These are phyloP conservation scores for Pythium rhizo-oryzae DNA, from an alignment of 352 stramenopile genomes.

Conservation along the genomic window DNA sequence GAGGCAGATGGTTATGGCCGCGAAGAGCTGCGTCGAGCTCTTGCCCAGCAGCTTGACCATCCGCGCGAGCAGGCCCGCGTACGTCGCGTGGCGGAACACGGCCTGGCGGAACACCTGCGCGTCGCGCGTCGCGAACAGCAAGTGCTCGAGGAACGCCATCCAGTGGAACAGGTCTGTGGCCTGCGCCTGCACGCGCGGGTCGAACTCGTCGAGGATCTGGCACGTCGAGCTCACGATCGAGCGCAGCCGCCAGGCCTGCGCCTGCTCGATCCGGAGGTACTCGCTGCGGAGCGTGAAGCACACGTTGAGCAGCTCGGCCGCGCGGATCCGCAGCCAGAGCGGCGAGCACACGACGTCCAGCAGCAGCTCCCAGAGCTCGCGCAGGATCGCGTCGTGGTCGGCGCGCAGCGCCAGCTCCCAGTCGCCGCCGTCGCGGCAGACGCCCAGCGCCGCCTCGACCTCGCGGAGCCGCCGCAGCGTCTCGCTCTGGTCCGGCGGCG, in stretches of 20 bases:
- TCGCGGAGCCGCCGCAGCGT: conserved; percentile 47
- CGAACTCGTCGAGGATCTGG: conserved; percentile 62
- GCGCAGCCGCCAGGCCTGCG: conserved; percentile 50
- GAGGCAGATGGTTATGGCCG: conserved; percentile 58
- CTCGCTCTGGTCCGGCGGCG: conserved; percentile 53
- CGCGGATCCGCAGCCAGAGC: conserved; percentile 61
- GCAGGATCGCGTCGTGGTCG: conserved; percentile 31
- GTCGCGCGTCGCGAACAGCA: conserved; percentile 43
- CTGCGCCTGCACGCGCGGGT: conserved; percentile 42
- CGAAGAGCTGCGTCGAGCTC: conserved; percentile 72
- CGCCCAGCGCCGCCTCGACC: conserved; percentile 46
- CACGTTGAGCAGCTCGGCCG: conserved; percentile 55
- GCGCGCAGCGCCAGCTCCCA: conserved; percentile 23
- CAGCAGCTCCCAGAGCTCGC: conserved; percentile 64
- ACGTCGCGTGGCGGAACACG: conserved; percentile 51
- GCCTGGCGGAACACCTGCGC: conserved; percentile 38
- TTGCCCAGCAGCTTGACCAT: conserved; percentile 56
- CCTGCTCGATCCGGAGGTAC: conserved; percentile 28
- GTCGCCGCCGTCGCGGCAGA: conserved; percentile 16
- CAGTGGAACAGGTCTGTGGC: conserved; percentile 57
- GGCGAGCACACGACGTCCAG: conserved; percentile 75
- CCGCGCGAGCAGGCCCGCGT: conserved; percentile 61
- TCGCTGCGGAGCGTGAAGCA: conserved; percentile 40
- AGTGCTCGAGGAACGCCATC: conserved; percentile 62
- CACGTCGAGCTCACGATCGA: conserved; percentile 76